Evolutionary conservation across 2,329 filamentous ascomycete species (phyloP), one percentile per base, ranked within the genome.

Genomic region (Seiridium unicorne): DNA sequence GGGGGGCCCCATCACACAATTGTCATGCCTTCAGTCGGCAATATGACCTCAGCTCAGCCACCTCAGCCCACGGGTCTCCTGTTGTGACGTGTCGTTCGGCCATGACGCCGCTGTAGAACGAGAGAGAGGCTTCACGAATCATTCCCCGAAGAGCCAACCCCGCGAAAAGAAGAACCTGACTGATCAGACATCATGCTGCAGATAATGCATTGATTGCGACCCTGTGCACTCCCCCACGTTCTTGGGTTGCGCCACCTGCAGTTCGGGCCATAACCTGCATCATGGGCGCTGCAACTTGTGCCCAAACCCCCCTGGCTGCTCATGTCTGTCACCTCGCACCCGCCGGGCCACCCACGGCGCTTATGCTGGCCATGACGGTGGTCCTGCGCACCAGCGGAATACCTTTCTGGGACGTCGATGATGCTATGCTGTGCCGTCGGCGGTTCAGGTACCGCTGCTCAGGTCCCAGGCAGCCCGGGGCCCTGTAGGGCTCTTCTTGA

Each of bases 261-360:
- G 47, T 38, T 48, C 48, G 57, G 47, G 18, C 18, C 46, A 51
- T 51, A 58, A 49, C 55, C 55, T 53, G 49, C 49, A 38, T 55
- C 51, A 11, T 44, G 18, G 32, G 42, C 56, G 60, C 67, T 70
- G 69, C 67, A 66, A 66, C 65, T 66, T 61, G 57, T 55, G 64
- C 68, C 67, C 62, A 60, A 71, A 67, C 60, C 48, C 62, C 67
- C 61, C 65, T 69, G 69, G 65, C 60, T 48, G 57, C 55, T 60
- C 51, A 62, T 51, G 49, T 46, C 34, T 46, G 26, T n/a, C 42
- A 47, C 10, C 49, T 35, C 38, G 10, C 53, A 59, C 62, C 61
- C 66, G 61, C 61, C 63, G 62, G 64, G 62, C 58, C 63, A 51
- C 56, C 49, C 61, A 44, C 42, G 57, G 57, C 57, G 57, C 57